Evolutionary conservation across 1,284 basidiomycete genomes (phyloP), one percentile per base, ranked within the genome.

Genomic region (Leccinum cinnamomeum): DNA sequence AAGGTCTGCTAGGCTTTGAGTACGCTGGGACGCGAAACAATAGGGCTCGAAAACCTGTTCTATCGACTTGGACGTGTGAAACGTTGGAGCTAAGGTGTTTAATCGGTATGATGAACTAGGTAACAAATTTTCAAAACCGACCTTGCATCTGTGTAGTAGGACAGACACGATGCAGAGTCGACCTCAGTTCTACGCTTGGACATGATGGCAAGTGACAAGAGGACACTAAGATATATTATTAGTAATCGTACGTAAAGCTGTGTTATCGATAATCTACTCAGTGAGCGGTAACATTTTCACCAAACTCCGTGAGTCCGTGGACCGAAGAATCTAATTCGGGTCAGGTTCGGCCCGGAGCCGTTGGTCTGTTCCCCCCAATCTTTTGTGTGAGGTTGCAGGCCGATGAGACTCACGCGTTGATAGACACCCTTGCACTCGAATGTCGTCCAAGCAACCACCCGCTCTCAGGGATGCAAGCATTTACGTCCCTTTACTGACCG

Each of bases 21-120:
- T 48, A 53, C 30, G 18, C 3, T 35, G 5, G 18, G 5, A 39
- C 6, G 59, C 20, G 20, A 35, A 11, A 35, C 62, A 55, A 50
- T 25, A 51, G 11, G 51, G 14, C 37, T 46, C 56, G 28, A 39
- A 53, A 59, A 73, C 75, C 73, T 65, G 54, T 66, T 25, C 51
- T 53, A 20, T 56, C 59, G 28, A 59, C 44, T 57, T 58, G 59
- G 7, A 14, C 44, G 53, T 53, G 39, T 10, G 62, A 64, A 51
- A 28, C n/a, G 11, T 55, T 56, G 33, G 39, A 53, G 54, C 53
- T 62, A 56, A 23, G 53, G 18, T 35, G 5, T 53, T 12, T 37
- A 18, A 35, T 23, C 25, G 39, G 46, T 56, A 61, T 12, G 8
- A 28, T 51, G 51, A 61, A 11, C 18, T 18, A 6, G 10, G 18